Evolutionary conservation across 2,329 filamentous ascomycete genomes (phyloP).

Genomic region (Aureobasidium sp.): DNA sequence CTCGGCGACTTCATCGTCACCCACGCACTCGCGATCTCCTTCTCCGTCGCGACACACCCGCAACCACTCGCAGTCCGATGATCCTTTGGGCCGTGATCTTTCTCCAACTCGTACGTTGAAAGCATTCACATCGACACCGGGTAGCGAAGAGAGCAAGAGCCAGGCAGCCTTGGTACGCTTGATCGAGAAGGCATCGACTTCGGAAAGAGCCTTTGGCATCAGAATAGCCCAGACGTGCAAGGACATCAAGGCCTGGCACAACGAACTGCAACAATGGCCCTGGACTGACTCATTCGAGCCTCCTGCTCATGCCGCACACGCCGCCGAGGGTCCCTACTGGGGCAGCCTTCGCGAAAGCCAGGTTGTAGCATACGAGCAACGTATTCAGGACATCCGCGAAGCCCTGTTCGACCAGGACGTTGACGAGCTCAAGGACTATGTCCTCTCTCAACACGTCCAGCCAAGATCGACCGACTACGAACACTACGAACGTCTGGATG

Average conservation of each 20-base stretch:
- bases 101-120: conserved; percentile 53
- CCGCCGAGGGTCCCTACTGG: conserved; percentile 44
- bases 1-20: conserved; percentile 7
- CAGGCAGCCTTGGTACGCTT: conserved; percentile 40
- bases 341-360: conserved; percentile 61
- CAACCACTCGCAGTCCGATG: conserved; percentile 18
- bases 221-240: conserved; percentile 62
- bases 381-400: conserved; percentile 63
- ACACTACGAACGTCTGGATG: conserved; percentile 54
- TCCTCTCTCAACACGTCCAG: conserved; percentile 68
- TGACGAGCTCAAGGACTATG: conserved; percentile 82
- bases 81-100: conserved; percentile 48
- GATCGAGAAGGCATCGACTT: conserved; percentile 52
- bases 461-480: conserved; percentile 22
- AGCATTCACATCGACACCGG: conserved; percentile 44
- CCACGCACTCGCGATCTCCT: conserved; percentile 22
- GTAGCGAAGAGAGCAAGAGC: conserved; percentile 17
- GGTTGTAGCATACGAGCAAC: conserved; percentile 59
- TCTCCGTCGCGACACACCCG: conserved; percentile 20
- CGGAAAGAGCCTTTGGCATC: conserved; percentile 63
- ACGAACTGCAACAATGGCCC: conserved; percentile 57
- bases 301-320: conserved; percentile 23
- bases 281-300: conserved; percentile 46
- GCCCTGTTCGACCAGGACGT: conserved; percentile 63
- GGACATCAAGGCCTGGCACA: conserved; percentile 63